phyloP scores from a whole-genome alignment of 495 filamentous ascomycete species.

The Cenococcum geophilum region DNA sequence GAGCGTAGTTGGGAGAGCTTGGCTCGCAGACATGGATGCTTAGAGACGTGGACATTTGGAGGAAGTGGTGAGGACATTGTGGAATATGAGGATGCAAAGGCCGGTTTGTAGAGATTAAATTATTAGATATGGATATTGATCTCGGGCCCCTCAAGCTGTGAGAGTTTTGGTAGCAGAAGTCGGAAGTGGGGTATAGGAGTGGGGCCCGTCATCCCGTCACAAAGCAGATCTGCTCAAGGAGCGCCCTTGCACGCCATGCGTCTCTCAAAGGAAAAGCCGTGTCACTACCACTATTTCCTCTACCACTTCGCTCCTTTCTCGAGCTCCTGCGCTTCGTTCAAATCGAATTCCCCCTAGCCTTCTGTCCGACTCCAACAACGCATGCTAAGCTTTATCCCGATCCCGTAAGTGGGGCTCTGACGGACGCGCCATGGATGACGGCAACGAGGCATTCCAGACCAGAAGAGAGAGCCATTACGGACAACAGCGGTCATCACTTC shows the following conservation, averaged over 20 bases:
- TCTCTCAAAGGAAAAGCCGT: too few relatives aligned
- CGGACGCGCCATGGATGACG: constrained; percentile 10
- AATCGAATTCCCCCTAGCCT: background rate
- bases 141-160: too few relatives aligned
- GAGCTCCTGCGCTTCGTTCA: background rate
- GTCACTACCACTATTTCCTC: too few relatives aligned
- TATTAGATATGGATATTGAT: too few relatives aligned
- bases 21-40: constrained; percentile 76
- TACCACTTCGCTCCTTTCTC: background rate
- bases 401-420: background rate
- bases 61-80: constrained; percentile 42
- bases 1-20: constrained; percentile 90
- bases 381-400: background rate
- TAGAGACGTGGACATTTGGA: constrained; percentile 72
- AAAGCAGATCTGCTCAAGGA: too few relatives aligned
- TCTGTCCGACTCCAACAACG: background rate
- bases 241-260: too few relatives aligned
- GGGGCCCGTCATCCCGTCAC: too few relatives aligned
- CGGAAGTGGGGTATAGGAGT: too few relatives aligned
- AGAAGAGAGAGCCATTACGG: constrained; percentile 24
- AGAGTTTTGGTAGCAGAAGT: too few relatives aligned
- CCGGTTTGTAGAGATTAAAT: too few relatives aligned
- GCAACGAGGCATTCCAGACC: constrained; percentile 19
- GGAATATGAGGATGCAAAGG: background rate
- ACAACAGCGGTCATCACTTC: constrained; percentile 28